Evolutionary conservation across 2,329 filamentous ascomycete genomes (phyloP), one percentile per base, ranked within the genome.

Genomic region (Clarireedia homoeocarpa): DNA sequence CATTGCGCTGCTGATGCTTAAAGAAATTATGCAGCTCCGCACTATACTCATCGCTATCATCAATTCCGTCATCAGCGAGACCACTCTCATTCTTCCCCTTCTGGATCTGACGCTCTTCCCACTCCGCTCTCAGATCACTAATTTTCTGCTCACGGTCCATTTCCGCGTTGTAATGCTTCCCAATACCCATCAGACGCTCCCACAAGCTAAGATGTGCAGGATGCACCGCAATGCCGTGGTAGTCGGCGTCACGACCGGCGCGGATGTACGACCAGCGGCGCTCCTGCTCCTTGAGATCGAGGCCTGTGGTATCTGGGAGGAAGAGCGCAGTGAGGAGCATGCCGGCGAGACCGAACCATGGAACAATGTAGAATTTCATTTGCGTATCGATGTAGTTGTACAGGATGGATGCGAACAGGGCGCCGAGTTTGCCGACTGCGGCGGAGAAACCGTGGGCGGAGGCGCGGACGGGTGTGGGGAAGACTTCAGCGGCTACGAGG

Each of bases 271-370:
- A 74, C 91, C 92, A 97, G 67, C 92, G 85, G 62, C 92, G 88
- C 75, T 97, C 92, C 75, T 96, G 91, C 73, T 97, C 92, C 79
- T 96, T 95, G 61, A 97, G 84, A 70, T 97, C 92, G 40, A 97
- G 86, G 56, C 92, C 92, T 9, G 91, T 96, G 66, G 92, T 97
- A 71, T 97, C 92, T n/a, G 92, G 92, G 34, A 97, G 84, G 80
- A 90, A 97, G 66, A 95, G 63, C 63, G 76, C 84, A 45, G 91
- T 96, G 58, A 96, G 72, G 27, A 96, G 64, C 75, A 94, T 89
- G 64, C 92, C 92, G 15, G 78, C 85, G 15, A 96, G 85, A 69
- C 92, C 92, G 71, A 95, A 96, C 92, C 92, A 96, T 20, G 92
- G 91, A 1, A 96, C 90, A 45, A 96, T 84, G 71, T 91, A 85